Evolutionary conservation across 192 early-diverging fungal species (phyloP), one percentile per base, ranked within the genome.

Genomic region (Thoreauomyces humboldtii): DNA sequence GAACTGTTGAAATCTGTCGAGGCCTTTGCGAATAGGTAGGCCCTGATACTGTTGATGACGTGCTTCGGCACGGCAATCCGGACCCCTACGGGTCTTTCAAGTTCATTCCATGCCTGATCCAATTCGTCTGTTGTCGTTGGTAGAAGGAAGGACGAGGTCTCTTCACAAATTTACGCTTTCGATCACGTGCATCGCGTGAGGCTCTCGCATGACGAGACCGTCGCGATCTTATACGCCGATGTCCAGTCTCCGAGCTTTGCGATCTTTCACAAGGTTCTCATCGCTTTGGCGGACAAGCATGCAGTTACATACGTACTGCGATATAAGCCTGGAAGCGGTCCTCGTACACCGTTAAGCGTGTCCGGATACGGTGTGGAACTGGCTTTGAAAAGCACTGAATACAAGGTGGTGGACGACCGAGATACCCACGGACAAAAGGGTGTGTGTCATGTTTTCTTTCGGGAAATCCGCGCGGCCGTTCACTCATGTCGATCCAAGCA

Each of bases 321-420:
- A 36, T 95, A 91, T 43, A 88, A 88, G 9, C 63, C 83, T 0
- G 5, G 19, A 6, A 14, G 25, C 25, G 50, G 17, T 31, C 15
- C 50, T 2, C 27, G 50, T 2, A 15, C 21, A 27, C 72, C 67
- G 15, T 62, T 94, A 22, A 65, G 77, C 11, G 72, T 99, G 27
- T 72, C 87, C 11, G 97, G 97, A 57, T 99, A 96, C 59, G 94
- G 94, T 1, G 92, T 93, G 7, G 93, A 94, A 70, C 78, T 99
- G 36, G 89, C 86, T 12, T 63, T 99, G n/a, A 99, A 99, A 75
- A 96, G 85, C 52, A 93, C 92, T 7, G 97, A 99, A 68, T 99
- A 99, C 77, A 89, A 91, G 72, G 94, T 94, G 19, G 88, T 89
- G 37, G 96, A 99, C 63, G 96, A 99, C 72, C 87, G 95, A 22